Conservation (phyloP, 2,329 filamentous ascomycete genomes). For the Zymoseptoria crescenta region DNA sequence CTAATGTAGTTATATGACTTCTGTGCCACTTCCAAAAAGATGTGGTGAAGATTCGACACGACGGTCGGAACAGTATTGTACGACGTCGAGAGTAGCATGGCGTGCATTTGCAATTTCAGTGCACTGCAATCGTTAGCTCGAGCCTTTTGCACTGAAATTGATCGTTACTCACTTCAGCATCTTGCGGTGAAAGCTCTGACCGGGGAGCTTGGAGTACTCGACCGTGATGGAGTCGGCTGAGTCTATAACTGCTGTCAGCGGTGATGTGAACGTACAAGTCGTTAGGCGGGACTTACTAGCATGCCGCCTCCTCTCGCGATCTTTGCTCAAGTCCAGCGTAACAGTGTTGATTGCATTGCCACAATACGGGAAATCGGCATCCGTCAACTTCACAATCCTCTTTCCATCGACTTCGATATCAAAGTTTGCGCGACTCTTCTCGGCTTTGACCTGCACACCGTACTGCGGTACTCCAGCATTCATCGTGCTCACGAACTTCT, state of each 20-base stretch:
- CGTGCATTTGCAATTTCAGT: constrained; percentile 78
- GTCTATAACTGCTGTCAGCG: constrained; percentile 28
- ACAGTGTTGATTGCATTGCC: constrained; percentile 67
- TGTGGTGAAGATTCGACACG: constrained; percentile 64
- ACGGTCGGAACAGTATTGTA: constrained; percentile 67
- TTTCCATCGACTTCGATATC: constrained; percentile 50
- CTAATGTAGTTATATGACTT: constrained; percentile 58
- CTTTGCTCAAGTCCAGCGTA: constrained; percentile 67
- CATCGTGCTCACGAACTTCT: constrained; percentile 70
- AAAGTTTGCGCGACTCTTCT: constrained; percentile 84
- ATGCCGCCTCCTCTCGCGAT: constrained; percentile 48
- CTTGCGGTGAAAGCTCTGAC: constrained; percentile 73
- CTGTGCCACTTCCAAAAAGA: constrained; percentile 68
- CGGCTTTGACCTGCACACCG: constrained; percentile 66
- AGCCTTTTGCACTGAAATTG: constrained; percentile 34
- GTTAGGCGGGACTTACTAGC: constrained; percentile 40
- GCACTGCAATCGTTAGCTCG: constrained; percentile 32
- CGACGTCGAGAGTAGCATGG: constrained; percentile 72
- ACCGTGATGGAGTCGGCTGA: constrained; percentile 70
- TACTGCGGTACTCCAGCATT: constrained; percentile 69
- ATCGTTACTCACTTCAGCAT: constrained; percentile 43
- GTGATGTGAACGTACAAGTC: constrained; percentile 7
- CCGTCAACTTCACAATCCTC: constrained; percentile 42
- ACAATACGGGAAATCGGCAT: constrained; percentile 73
- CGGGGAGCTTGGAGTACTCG: constrained; percentile 63